phyloP scores from a whole-genome alignment of 331 rosid genomes.

The Pyrus hybrid region DNA sequence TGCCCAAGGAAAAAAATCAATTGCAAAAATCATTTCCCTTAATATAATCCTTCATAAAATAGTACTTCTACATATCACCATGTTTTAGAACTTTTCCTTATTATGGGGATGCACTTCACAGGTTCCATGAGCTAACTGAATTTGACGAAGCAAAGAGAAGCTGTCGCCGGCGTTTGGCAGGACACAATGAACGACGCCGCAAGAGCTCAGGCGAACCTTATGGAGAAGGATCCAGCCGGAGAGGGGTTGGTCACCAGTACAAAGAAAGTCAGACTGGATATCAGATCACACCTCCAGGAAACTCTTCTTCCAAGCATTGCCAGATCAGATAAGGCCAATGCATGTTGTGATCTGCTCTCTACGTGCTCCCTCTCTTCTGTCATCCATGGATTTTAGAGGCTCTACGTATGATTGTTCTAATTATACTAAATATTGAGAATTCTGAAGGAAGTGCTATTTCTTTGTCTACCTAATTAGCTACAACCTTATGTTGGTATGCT shows the following conservation, averaged over 20 bases:
- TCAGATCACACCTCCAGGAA: constrained; percentile 39
- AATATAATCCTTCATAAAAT: background rate
- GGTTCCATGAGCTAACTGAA: constrained; percentile 81
- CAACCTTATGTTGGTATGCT: background rate
- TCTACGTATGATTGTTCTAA: background rate
- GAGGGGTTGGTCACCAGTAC: constrained; percentile 20
- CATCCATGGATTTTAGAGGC: constrained; percentile 22
- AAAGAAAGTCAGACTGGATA: constrained; percentile 25
- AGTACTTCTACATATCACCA: background rate
- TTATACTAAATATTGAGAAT: background rate
- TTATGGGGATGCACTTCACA: constrained; percentile 3
- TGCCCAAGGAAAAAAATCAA: background rate
- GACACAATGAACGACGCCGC: constrained; percentile 86
- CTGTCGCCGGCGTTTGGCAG: constrained; percentile 77
- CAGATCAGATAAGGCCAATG: constrained; percentile 30
- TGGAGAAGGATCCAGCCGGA: constrained; percentile 40
- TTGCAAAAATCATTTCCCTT: background rate
- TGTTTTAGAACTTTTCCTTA: background rate
- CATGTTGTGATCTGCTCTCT: background rate
- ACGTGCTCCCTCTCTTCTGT: constrained; percentile 82
- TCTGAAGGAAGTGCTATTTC: too few relatives aligned
- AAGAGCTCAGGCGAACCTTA: constrained; percentile 36
- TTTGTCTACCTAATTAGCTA: background rate
- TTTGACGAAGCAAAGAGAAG: constrained; percentile 93
- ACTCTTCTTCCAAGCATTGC: constrained; percentile 46